Evolutionary conservation across 805 yeast genomes (phyloP), one percentile per base, ranked within the genome.

Genomic region (Jamesozyma piceae): DNA sequence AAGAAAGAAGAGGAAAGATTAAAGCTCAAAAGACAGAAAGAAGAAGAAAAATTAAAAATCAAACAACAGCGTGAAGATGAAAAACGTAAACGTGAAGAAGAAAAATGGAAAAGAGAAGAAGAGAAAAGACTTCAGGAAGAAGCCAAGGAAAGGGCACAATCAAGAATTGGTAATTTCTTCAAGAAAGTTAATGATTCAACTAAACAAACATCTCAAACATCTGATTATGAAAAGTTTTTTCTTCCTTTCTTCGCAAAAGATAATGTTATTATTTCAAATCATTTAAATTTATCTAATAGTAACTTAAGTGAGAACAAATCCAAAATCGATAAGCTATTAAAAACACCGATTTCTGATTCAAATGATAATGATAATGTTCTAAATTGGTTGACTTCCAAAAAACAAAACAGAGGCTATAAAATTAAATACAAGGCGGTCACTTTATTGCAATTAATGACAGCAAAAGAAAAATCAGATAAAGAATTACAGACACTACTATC

Each of bases 191-290:
- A 53, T 46, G 51, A 60, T 47, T 48, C 52, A 2, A 38, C 46
- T 14, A 50, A 41, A 48, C 58, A 53, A 34, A 43, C 53, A 18
- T 35, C 43, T 9, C 47, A 43, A 2, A 47, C 52, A 24, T 51
- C 63, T 5, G 65, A 64, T 41, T 67, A 59, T 44, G 53, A 59
- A 13, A 60, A 57, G 35, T 49, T 53, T 32, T 67, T 67, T 41
- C 50, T 60, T 21, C 65, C 64, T 13, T 69, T 69, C 45, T 67
- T 64, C 43, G 52, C 65, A 1, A 66, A 63, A 43, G 68, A 59
- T 20, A 64, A 64, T 14, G 58, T 60, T 2, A 42, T 43, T 2
- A 35, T 67, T 8, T 53, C 53, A n/a, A 37, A 43, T 13, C 35
- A 35, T 19, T 34, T 40, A 8, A 42, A 35, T 14, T 27, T 48